phyloP scores from a whole-genome alignment of 148 eudicot species.

The Camellia granthamiana region DNA sequence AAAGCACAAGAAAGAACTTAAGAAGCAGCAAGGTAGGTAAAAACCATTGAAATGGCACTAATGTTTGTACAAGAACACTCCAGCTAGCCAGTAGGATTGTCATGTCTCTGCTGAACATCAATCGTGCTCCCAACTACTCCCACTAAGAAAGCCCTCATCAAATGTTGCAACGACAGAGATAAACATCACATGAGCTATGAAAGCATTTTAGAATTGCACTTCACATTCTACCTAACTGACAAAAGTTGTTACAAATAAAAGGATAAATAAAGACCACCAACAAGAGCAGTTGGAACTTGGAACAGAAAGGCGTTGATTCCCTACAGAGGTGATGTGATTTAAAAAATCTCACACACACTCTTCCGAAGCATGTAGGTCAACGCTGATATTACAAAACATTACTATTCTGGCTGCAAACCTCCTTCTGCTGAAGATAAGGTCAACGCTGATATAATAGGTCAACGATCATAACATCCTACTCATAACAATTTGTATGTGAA shows the following conservation, averaged over 20 bases:
- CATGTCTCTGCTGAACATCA: background rate
- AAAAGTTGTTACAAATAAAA: background rate
- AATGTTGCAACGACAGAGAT: background rate
- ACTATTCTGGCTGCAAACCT: constrained; percentile 43
- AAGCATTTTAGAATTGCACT: background rate
- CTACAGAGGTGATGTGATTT: constrained; percentile 6
- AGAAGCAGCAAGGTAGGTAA: too few relatives aligned
- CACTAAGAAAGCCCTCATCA: background rate
- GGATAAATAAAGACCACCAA: background rate
- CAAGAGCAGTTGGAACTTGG: constrained; percentile 4
- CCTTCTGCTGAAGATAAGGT: constrained; percentile 48
- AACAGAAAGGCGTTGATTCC: background rate
- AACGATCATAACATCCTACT: too few relatives aligned
- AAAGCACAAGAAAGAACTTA: too few relatives aligned
- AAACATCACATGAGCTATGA: background rate
- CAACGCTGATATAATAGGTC: constrained; percentile 56
- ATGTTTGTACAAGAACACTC: background rate
- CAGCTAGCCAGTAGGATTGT: background rate
- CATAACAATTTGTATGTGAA: too few relatives aligned
- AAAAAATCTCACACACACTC: constrained; percentile 67
- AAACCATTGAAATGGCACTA: too few relatives aligned
- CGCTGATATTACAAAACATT: background rate
- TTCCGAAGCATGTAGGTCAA: constrained; percentile 63
- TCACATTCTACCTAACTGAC: background rate
- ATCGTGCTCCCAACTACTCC: background rate